Evolutionary conservation across 2,329 filamentous ascomycete species (phyloP).

Genomic region (Nemania sp.): DNA sequence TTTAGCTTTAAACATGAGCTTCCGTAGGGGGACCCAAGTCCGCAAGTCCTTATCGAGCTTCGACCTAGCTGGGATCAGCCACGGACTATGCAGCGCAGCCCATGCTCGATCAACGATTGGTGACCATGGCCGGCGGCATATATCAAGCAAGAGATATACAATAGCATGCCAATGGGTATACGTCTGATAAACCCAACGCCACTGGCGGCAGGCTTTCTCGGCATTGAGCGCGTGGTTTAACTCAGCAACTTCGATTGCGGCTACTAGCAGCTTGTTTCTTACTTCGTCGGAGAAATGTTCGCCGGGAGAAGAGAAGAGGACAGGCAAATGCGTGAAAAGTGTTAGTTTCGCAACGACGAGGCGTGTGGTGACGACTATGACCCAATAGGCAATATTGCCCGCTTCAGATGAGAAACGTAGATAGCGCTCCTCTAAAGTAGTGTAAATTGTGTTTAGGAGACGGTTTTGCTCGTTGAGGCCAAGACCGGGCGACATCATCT

Average conservation of each 20-base stretch:
- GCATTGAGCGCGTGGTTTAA: conserved; percentile 74
- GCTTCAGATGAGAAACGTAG: conserved; percentile 54
- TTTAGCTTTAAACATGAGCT: conserved; percentile 55
- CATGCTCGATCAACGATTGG: conserved; percentile 48
- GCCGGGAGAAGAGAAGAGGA: conserved; percentile 60
- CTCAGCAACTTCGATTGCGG: conserved; percentile 80
- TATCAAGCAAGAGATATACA: conserved; percentile 62
- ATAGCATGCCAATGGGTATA: conserved; percentile 66
- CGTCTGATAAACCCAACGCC: conserved; percentile 63
- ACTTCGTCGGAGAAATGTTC: conserved; percentile 58
- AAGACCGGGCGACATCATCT: conserved; percentile 53
- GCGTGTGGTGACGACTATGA: conserved; percentile 68
- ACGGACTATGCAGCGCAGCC: conserved; percentile 46
- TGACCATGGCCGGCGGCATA: conserved; percentile 49
- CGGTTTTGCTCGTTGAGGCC: conserved; percentile 56
- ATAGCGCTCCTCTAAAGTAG: conserved; percentile 57
- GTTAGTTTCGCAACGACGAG: conserved; percentile 83
- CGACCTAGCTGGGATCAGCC: conserved; percentile 46
- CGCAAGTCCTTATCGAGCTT: conserved; percentile 48
- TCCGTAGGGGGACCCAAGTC: conserved; percentile 58
- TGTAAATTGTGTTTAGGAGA: conserved; percentile 41
- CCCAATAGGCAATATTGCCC: conserved; percentile 54
- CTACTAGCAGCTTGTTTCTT: conserved; percentile 76
- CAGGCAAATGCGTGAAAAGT: conserved; percentile 80
- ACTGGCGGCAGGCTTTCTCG: conserved; percentile 62